Conservation (phyloP, 768 basidiomycete species). For the Kwoniella dendrophila region DNA sequence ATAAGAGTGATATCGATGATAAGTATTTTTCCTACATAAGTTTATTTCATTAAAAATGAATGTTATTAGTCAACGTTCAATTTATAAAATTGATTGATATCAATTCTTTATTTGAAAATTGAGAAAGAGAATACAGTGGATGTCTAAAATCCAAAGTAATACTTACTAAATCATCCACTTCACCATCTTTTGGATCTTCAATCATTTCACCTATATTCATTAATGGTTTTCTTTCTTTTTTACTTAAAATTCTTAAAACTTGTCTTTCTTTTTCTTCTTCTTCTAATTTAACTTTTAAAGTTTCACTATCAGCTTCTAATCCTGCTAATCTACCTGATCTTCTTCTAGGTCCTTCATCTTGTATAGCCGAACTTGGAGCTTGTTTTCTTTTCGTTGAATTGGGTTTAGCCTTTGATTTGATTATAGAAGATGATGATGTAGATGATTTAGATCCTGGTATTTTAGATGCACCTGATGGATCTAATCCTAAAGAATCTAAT, state of each 20-base stretch:
- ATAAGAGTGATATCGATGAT: constrained; percentile 11
- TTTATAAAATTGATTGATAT: neutral
- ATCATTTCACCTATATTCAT: constrained; percentile 43
- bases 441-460: constrained; percentile 18
- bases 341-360: constrained; percentile 40
- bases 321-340: constrained; percentile 45
- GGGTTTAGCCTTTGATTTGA: constrained; percentile 2
- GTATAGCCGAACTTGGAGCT: constrained; percentile 1
- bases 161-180: constrained; percentile 30
- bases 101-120: neutral
- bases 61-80: no score
- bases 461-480: constrained; percentile 35
- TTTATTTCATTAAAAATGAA: no score
- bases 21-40: constrained; percentile 33
- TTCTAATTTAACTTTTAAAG: constrained; percentile 28
- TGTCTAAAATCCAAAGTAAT: neutral
- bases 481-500: constrained; percentile 51
- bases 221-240: constrained; percentile 39
- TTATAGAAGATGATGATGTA: constrained; percentile 16
- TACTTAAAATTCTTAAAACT: constrained; percentile 37
- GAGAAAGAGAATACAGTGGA: neutral
- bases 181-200: constrained; percentile 33
- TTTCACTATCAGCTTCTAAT: constrained; percentile 45
- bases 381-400: constrained; percentile 25
- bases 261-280: constrained; percentile 46